A percentile compares a stretch with the other conserved stretches of the same genome.
phyloP scores from a whole-genome alignment of 2,329 filamentous ascomycete genomes.

The Boeremia lycopersici region DNA sequence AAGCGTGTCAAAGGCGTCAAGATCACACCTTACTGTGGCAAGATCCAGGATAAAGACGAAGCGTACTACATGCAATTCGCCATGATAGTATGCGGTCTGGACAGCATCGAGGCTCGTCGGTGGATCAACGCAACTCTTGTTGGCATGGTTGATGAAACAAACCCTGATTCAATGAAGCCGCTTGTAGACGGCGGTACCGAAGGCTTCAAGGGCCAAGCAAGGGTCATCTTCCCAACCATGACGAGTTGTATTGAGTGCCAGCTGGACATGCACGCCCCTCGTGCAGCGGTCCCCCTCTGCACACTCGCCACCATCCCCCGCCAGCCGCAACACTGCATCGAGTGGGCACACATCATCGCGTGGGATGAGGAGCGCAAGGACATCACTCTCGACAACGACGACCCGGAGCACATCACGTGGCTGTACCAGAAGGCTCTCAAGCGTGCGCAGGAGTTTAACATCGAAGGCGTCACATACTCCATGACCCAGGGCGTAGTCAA shows the following conservation, averaged over 20 bases:
- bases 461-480: constrained; percentile 89
- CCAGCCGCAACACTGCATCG: constrained; percentile 96
- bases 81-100: constrained; percentile 89
- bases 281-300: constrained; percentile 93
- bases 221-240: constrained; percentile 89
- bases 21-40: constrained; percentile 92
- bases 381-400: constrained; percentile 87
- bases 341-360: constrained; percentile 98
- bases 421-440: constrained; percentile 82
- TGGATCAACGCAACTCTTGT: constrained; percentile 98
- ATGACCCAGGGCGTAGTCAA: constrained; percentile 98
- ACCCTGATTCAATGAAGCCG: constrained; percentile 86
- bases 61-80: constrained; percentile 98
- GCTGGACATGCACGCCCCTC: constrained; percentile 97
- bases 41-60: constrained; percentile 96
- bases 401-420: constrained; percentile 98
- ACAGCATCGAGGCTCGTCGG: constrained; percentile 95
- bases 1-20: constrained; percentile 85
- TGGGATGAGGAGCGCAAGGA: constrained; percentile 80
- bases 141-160: constrained; percentile 82
- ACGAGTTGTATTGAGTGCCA: constrained; percentile 98
- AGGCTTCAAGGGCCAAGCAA: constrained; percentile 95
- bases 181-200: constrained; percentile 97
- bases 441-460: constrained; percentile 86
- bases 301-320: constrained; percentile 95